Conservation (phyloP, 257 asterid species). For the Scutellaria barbata region DNA sequence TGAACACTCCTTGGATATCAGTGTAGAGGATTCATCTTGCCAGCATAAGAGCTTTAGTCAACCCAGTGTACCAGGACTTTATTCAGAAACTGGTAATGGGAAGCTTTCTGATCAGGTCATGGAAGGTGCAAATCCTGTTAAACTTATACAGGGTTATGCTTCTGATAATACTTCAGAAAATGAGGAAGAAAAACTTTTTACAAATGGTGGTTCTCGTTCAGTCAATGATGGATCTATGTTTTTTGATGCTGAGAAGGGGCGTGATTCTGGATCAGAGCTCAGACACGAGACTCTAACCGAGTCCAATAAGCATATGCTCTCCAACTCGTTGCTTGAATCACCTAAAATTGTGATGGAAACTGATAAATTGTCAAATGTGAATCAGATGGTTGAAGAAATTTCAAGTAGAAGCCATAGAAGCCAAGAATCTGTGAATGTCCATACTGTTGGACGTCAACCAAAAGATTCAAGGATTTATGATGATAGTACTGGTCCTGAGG, state of each 20-base stretch:
- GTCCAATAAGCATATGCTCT: conserved; percentile 32
- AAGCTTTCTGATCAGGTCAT: conserved; percentile 47
- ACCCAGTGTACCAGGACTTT: conserved; percentile 36
- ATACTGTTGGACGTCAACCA: conserved; percentile 28
- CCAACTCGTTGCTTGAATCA: conserved; percentile 40
- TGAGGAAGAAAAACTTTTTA: conserved; percentile 42
- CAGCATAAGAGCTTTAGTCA: conserved; percentile 35
- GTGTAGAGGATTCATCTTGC: conserved; percentile 36
- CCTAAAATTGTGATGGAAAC: conserved; percentile 38
- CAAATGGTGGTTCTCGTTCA: conserved; percentile 40
- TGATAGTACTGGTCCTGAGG: conserved; percentile 35
- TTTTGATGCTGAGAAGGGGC: conserved; percentile 40
- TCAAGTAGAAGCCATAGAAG: conserved; percentile 37
- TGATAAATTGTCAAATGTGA: conserved; percentile 35
- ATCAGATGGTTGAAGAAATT: conserved; percentile 38
- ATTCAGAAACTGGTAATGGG: conserved; percentile 43
- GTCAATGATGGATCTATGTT: conserved; percentile 38
- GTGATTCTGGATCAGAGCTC: conserved; percentile 35
- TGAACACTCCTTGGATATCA: conserved; percentile 34
- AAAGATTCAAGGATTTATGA: conserved; percentile 35
- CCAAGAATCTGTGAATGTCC: conserved; percentile 41
- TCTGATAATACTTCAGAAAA: conserved; percentile 59
- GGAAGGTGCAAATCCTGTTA: conserved; percentile 50
- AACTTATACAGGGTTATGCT: conserved; percentile 62
- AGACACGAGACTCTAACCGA: conserved; percentile 22